Evolutionary conservation across 352 stramenopile species (phyloP).

Genomic region (Globisporangium solare): DNA sequence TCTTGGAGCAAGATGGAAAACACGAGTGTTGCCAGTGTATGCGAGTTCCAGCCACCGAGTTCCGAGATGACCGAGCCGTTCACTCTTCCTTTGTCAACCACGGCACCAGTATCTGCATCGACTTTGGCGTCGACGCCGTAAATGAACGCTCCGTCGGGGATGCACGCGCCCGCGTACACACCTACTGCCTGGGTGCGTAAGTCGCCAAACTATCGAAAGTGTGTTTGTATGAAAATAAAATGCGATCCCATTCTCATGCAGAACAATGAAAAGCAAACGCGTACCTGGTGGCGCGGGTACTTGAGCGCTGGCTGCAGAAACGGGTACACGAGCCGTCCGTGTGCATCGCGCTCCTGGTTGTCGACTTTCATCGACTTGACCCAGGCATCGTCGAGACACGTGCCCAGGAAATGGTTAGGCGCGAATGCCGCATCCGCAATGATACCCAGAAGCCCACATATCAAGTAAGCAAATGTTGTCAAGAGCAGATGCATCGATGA

Average conservation of each 20-base stretch:
- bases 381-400: slow-evolving; percentile 5
- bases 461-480: neutral
- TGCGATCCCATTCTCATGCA: neutral
- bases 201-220: slow-evolving; percentile 1
- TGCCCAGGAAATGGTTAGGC: slow-evolving; percentile 10
- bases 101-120: no score
- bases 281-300: slow-evolving; percentile 3
- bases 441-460: neutral
- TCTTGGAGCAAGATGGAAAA: no score
- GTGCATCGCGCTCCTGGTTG: slow-evolving; percentile 6
- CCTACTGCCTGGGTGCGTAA: neutral
- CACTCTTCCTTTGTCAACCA: no score
- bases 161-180: neutral
- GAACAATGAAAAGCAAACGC: neutral
- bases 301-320: slow-evolving; percentile 9
- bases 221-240: neutral
- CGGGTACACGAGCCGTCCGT: slow-evolving; percentile 1
- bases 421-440: neutral
- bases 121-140: neutral
- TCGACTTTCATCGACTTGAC: slow-evolving; percentile 1
- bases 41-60: no score
- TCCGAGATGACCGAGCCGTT: no score
- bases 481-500: neutral
- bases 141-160: neutral
- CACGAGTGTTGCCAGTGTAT: no score